Percentiles rank a stretch among this genome's conserved stretches.
These are phyloP conservation scores for Furcasterigmium furcatum DNA, from an alignment of 2,329 filamentous ascomycete genomes.

Conservation along the genomic window DNA sequence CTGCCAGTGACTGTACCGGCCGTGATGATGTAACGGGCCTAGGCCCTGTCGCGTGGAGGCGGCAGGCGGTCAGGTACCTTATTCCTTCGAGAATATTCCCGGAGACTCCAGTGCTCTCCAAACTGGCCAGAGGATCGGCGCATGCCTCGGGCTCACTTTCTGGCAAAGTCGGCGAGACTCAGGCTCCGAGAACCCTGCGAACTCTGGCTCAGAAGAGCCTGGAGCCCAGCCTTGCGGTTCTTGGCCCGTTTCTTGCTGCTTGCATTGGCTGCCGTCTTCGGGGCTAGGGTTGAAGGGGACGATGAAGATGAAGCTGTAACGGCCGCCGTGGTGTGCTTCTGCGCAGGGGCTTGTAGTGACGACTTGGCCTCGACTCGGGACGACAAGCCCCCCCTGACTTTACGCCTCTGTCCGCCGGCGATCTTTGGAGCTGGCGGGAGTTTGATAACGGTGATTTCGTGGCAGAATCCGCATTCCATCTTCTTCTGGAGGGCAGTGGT, in stretches of 20 bases:
- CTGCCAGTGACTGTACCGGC: not conserved
- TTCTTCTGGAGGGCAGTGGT: constrained; percentile 5
- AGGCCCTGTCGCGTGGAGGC: constrained; percentile 8
- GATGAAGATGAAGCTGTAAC: no score
- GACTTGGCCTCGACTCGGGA: no score
- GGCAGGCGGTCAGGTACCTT: constrained; percentile 1
- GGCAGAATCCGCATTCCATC: constrained; percentile 10
- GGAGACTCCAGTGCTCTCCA: not conserved
- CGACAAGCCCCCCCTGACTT: constrained; percentile 20
- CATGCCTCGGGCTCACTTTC: not conserved
- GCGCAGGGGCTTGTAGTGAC: no score
- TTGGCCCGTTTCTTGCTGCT: constrained; percentile 65
- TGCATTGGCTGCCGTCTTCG: constrained; percentile 41
- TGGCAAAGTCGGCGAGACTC: constrained; percentile 46
- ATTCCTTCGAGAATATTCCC: constrained; percentile 15
- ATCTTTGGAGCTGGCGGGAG: constrained; percentile 6
- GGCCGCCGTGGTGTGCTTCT: no score
- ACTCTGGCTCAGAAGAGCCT: constrained; percentile 55
- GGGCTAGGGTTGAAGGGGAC: constrained; percentile 12
- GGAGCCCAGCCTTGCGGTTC: constrained; percentile 62
- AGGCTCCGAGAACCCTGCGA: constrained; percentile 33
- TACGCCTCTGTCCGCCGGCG: constrained; percentile 6
- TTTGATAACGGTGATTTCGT: constrained; percentile 6
- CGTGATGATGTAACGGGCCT: no score
- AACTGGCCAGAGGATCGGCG: no score